phyloP scores from a whole-genome alignment of 805 yeast species.

The Starmerella ratchasimensis region DNA sequence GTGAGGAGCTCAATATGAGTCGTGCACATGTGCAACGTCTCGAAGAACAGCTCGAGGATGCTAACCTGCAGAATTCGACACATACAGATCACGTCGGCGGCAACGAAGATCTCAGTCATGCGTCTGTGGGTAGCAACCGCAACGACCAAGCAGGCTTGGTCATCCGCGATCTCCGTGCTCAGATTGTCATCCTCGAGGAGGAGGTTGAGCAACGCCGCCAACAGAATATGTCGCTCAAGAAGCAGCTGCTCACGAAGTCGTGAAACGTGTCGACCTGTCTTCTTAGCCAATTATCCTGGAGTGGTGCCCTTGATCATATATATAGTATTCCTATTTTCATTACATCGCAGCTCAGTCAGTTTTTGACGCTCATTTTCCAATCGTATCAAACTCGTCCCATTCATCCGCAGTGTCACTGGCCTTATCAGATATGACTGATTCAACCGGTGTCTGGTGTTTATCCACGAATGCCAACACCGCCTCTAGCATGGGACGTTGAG shows the following conservation, averaged over 20 bases:
- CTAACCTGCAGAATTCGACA: slow-evolving; percentile 32
- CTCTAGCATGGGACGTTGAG: slow-evolving; percentile 44
- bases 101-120: slow-evolving; percentile 24
- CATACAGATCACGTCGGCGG: slow-evolving; percentile 4
- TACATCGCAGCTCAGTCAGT: neutral
- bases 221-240: slow-evolving; percentile 22
- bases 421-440: neutral
- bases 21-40: slow-evolving; percentile 43
- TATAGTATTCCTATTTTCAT: neutral
- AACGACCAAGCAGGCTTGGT: slow-evolving; percentile 54
- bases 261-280: too few species aligned
- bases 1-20: slow-evolving; percentile 52
- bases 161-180: slow-evolving; percentile 73
- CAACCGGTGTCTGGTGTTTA: neutral
- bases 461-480: slow-evolving; percentile 24
- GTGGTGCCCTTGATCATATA: neutral
- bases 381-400: slow-evolving; percentile 29
- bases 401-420: slow-evolving; percentile 6
- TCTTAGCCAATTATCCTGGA: neutral
- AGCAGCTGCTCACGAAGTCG: slow-evolving; percentile 21
- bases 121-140: slow-evolving; percentile 17
- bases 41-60: slow-evolving; percentile 53
- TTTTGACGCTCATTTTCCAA: slow-evolving; percentile 20
- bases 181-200: slow-evolving; percentile 62
- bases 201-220: slow-evolving; percentile 59